Percentiles rank a stretch among this genome's conserved stretches.
Evolutionary conservation across 2,329 filamentous ascomycete genomes (phyloP).

Genomic region (Apiospora pterosperma): DNA sequence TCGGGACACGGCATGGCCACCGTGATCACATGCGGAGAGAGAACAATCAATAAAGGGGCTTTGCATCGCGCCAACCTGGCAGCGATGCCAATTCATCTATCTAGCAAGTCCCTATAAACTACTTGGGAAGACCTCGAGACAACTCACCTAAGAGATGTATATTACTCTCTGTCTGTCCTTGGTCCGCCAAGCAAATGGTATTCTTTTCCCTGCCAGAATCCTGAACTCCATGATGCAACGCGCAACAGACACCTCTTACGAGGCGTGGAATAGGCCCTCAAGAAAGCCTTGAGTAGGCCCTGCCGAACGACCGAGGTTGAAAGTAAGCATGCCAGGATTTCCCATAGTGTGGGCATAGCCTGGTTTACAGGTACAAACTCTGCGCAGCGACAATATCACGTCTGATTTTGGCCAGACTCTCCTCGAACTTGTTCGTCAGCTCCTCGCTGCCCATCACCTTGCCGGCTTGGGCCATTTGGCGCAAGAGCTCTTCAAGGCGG

Average conservation of each 20-base stretch:
- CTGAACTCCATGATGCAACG: not conserved
- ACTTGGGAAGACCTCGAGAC: constrained; percentile 1
- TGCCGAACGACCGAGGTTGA: not conserved
- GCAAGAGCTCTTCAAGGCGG: constrained; percentile 85
- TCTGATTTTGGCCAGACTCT: constrained; percentile 78
- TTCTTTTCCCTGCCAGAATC: constrained; percentile 4
- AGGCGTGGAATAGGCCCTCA: not conserved
- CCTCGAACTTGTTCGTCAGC: constrained; percentile 86
- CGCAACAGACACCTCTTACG: not conserved
- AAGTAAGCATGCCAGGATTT: not conserved
- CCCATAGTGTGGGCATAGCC: not conserved
- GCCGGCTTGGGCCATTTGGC: constrained; percentile 91
- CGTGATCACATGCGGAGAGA: not conserved
- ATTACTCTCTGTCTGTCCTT: constrained; percentile 1
- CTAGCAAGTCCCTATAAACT: constrained; percentile 4
- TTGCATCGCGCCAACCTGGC: constrained; percentile 5
- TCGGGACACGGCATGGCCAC: not conserved
- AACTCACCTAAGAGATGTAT: not conserved
- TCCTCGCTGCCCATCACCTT: constrained; percentile 99
- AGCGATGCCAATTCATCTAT: constrained; percentile 5
- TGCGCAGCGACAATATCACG: constrained; percentile 94
- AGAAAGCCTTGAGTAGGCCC: not conserved
- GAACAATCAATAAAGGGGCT: not conserved
- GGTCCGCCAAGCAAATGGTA: constrained; percentile 7
- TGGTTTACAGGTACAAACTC: constrained; percentile 75